Evolutionary conservation across 164 flowering plant genomes (phyloP).

Genomic region (Annona squamosa): DNA sequence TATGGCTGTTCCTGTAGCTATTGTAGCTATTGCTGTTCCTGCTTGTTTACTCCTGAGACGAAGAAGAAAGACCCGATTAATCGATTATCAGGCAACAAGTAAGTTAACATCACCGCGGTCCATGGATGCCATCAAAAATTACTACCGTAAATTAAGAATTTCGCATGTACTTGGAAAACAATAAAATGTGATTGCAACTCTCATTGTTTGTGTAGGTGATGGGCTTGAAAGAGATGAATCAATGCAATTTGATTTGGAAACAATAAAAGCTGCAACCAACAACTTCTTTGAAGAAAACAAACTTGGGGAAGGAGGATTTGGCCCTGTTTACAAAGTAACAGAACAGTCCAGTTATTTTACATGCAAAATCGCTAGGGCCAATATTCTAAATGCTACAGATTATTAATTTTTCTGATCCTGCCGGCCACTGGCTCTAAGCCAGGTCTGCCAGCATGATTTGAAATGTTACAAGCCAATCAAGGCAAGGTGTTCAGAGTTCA

Average conservation of each 20-base stretch:
- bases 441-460: no score
- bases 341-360: no score
- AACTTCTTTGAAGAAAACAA: slow-evolving; percentile 2
- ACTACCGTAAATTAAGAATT: no score
- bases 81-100: neutral
- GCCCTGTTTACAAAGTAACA: no score
- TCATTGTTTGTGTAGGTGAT: neutral
- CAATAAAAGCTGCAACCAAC: neutral
- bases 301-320: no score
- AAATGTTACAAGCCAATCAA: no score
- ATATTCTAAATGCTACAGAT: no score
- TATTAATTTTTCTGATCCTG: no score
- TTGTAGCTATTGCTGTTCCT: neutral
- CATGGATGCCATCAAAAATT: neutral
- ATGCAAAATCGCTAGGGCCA: no score
- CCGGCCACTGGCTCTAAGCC: no score
- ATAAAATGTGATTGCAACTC: neutral
- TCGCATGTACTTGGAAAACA: neutral
- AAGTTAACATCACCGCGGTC: neutral
- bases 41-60: neutral
- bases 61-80: neutral
- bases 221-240: neutral
- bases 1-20: neutral
- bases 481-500: no score
- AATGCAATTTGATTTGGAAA: neutral